These are phyloP conservation scores for Raddia guianensis DNA, from an alignment of 176 grass and related monocot genomes.

Conservation along the genomic window DNA sequence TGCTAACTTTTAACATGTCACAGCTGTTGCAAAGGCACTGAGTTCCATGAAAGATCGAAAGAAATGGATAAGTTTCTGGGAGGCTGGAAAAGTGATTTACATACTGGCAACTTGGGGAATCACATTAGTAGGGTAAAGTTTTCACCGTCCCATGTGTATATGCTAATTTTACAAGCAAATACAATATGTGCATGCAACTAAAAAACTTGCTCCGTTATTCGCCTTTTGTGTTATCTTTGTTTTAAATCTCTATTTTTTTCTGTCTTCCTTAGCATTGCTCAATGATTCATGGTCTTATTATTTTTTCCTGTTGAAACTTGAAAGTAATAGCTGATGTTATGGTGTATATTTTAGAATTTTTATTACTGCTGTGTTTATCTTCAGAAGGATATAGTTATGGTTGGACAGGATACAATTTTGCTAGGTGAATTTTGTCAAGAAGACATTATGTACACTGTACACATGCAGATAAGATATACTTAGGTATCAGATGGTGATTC, in stretches of 20 bases:
- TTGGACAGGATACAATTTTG: neutral
- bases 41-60: slow-evolving; percentile 57
- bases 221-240: neutral
- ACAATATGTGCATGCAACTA: neutral
- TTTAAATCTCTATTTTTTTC: slow-evolving; percentile 2
- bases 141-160: neutral
- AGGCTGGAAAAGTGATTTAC: slow-evolving; percentile 90
- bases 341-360: neutral
- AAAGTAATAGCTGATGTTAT: neutral
- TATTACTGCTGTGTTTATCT: neutral
- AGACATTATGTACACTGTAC: neutral
- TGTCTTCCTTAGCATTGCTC: neutral
- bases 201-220: neutral
- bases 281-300: neutral
- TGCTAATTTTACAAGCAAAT: neutral
- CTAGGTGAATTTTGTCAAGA: neutral
- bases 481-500: neutral
- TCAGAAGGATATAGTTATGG: neutral
- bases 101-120: slow-evolving; percentile 84
- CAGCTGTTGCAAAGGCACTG: slow-evolving; percentile 74
- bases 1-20: slow-evolving; percentile 25
- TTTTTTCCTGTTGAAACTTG: neutral
- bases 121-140: slow-evolving; percentile 75
- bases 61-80: slow-evolving; percentile 88
- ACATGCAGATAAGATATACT: neutral